Conservation (phyloP, 2,329 filamentous ascomycete species). For the Trichoderma lentiforme region DNA sequence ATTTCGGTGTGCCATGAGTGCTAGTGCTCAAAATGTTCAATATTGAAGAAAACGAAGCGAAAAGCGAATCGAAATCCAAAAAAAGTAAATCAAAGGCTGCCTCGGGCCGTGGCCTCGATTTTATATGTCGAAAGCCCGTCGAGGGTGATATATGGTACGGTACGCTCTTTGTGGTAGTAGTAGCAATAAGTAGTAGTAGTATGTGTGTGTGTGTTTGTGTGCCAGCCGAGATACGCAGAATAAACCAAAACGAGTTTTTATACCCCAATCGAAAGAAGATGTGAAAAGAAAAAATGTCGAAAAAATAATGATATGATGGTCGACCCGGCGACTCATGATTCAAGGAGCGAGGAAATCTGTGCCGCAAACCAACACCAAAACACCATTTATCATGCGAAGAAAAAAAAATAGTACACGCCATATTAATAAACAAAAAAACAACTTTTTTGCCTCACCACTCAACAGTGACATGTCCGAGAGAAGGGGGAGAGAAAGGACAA, state of each 20-base stretch:
- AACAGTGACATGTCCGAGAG: constrained; percentile 25
- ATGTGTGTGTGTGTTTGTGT: constrained; percentile 19
- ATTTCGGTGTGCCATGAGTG: constrained; percentile 32
- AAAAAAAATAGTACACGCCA: constrained; percentile 17
- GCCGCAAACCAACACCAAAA: constrained; percentile 23
- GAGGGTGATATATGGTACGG: constrained; percentile 17
- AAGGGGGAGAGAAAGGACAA: constrained; percentile 3
- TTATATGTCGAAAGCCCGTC: constrained; percentile 24
- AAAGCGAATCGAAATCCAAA: constrained; percentile 6
- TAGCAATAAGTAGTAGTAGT: not conserved
- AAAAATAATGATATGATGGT: constrained; percentile 20
- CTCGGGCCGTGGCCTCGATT: constrained; percentile 30
- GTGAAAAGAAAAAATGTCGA: not conserved
- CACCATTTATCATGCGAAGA: constrained; percentile 21
- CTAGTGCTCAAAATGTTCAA: constrained; percentile 21
- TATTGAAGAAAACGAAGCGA: constrained; percentile 7
- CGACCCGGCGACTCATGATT: constrained; percentile 24
- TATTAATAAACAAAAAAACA: constrained; percentile 10
- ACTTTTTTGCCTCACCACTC: constrained; percentile 21
- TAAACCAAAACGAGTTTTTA: constrained; percentile 27
- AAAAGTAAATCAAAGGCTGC: constrained; percentile 22
- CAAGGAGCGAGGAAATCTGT: constrained; percentile 19
- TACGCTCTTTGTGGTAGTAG: not conserved
- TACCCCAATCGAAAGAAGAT: constrained; percentile 26
- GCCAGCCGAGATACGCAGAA: constrained; percentile 23